These are phyloP conservation scores for Hyaloscypha hepaticicola DNA, from an alignment of 495 filamentous ascomycete species.

Conservation along the genomic window DNA sequence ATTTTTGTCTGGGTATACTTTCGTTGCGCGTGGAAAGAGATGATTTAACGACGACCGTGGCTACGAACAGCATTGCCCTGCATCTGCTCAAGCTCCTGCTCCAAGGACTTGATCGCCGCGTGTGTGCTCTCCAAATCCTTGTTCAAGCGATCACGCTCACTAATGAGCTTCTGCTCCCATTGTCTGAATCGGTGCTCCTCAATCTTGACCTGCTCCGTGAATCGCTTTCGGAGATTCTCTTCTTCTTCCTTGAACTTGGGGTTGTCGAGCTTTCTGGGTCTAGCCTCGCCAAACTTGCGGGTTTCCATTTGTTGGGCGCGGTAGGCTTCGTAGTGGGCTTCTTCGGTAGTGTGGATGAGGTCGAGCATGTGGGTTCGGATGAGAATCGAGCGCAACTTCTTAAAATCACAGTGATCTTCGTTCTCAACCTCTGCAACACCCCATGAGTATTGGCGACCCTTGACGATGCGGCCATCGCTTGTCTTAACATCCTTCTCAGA, in stretches of 20 bases:
- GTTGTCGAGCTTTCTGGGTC: constrained; percentile 97
- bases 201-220: constrained; percentile 99
- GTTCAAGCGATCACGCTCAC: constrained; percentile 96
- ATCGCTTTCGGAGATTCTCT: constrained; percentile 94
- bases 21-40: neutral
- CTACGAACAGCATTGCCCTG: constrained; percentile 91
- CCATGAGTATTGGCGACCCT: constrained; percentile 98
- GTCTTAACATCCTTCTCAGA: constrained; percentile 99
- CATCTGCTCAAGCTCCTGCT: constrained; percentile 87
- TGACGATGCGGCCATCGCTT: constrained; percentile 89
- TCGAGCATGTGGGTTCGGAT: constrained; percentile 99
- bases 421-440: constrained; percentile 99
- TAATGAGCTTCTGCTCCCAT: constrained; percentile 99
- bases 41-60: constrained; percentile 84
- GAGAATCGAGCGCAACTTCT: constrained; percentile 97
- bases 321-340: constrained; percentile 98
- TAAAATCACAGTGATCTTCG: constrained; percentile 99
- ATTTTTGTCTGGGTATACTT: neutral
- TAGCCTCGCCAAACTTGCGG: constrained; percentile 96
- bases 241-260: constrained; percentile 99
- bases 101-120: constrained; percentile 94
- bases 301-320: constrained; percentile 99
- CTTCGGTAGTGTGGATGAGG: constrained; percentile 98
- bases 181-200: constrained; percentile 98
- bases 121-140: constrained; percentile 98